These are phyloP conservation scores for Hypoxylon rubiginosum DNA, from an alignment of 2,329 filamentous ascomycete genomes.

Conservation along the genomic window DNA sequence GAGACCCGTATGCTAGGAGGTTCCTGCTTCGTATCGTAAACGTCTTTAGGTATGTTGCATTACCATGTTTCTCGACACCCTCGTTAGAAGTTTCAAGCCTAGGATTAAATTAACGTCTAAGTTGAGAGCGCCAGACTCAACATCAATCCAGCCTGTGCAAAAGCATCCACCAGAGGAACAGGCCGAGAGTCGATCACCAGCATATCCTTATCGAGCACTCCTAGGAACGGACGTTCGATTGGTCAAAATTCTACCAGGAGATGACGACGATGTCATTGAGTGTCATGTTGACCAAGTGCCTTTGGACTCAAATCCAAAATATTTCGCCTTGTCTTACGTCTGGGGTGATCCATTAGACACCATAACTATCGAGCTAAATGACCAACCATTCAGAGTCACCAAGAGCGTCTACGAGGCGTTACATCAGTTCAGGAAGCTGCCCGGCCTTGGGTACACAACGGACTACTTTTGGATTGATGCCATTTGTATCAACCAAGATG, in stretches of 20 bases:
- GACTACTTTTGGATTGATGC: constrained; percentile 42
- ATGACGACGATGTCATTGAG: constrained; percentile 28
- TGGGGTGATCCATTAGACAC: constrained; percentile 28
- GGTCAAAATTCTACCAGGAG: constrained; percentile 39
- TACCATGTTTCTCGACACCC: too few species aligned
- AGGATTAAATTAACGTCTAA: too few species aligned
- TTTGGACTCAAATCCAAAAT: constrained; percentile 11
- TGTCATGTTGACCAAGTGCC: constrained; percentile 40
- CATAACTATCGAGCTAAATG: constrained; percentile 28
- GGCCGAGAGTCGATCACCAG: constrained; percentile 24
- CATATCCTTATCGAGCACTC: constrained; percentile 41
- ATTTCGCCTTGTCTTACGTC: constrained; percentile 39
- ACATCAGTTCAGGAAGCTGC: constrained; percentile 27
- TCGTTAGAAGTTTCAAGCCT: too few species aligned
- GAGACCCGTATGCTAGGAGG: too few species aligned
- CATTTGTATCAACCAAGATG: constrained; percentile 43
- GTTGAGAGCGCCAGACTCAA: too few species aligned
- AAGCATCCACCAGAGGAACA: too few species aligned
- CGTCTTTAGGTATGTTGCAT: too few species aligned
- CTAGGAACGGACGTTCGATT: constrained; percentile 37
- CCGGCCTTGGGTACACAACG: constrained; percentile 18
- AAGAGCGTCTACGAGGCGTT: constrained; percentile 29
- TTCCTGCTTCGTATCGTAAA: too few species aligned
- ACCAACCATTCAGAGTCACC: constrained; percentile 19
- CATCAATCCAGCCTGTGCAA: too few species aligned